phyloP scores from a whole-genome alignment of 768 basidiomycete genomes.

The Termitomyces eurrhizus region DNA sequence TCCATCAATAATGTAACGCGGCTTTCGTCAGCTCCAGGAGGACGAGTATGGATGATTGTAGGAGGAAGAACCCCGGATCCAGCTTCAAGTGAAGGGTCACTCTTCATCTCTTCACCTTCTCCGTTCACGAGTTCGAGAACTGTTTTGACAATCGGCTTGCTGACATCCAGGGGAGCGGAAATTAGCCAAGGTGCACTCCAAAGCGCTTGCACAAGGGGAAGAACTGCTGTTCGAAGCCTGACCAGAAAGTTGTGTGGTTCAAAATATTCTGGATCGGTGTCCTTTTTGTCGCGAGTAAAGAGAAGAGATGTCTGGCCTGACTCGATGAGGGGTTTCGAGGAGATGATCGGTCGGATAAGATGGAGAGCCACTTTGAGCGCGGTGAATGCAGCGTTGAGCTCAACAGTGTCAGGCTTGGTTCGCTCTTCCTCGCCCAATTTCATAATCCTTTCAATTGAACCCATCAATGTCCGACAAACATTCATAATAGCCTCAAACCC shows the following conservation, averaged over 20 bases:
- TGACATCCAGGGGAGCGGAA: slow-evolving; percentile 68
- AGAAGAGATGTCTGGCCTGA: slow-evolving; percentile 77
- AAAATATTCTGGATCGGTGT: slow-evolving; percentile 75
- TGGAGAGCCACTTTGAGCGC: slow-evolving; percentile 80
- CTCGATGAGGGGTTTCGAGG: slow-evolving; percentile 79
- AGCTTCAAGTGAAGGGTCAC: slow-evolving; percentile 33
- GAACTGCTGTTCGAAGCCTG: slow-evolving; percentile 62
- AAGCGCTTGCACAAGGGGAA: slow-evolving; percentile 63
- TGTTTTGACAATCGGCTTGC: slow-evolving; percentile 69
- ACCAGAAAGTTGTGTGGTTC: slow-evolving; percentile 88
- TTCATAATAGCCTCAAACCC: slow-evolving; percentile 68
- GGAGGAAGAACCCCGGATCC: slow-evolving; percentile 17
- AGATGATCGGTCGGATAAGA: slow-evolving; percentile 70
- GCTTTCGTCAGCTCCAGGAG: slow-evolving; percentile 65
- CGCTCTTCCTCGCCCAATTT: slow-evolving; percentile 52
- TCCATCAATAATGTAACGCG: slow-evolving; percentile 83
- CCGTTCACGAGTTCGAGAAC: slow-evolving; percentile 79
- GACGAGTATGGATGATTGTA: slow-evolving; percentile 26
- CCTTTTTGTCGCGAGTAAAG: slow-evolving; percentile 72
- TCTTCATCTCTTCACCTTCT: slow-evolving; percentile 72
- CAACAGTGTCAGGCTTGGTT: slow-evolving; percentile 51
- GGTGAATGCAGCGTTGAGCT: slow-evolving; percentile 72
- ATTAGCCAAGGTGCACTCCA: slow-evolving; percentile 88
- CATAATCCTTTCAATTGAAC: slow-evolving; percentile 52
- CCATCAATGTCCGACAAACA: slow-evolving; percentile 51